Conservation (phyloP, 441 rosid genomes). For the Dalechampia spathulata region DNA sequence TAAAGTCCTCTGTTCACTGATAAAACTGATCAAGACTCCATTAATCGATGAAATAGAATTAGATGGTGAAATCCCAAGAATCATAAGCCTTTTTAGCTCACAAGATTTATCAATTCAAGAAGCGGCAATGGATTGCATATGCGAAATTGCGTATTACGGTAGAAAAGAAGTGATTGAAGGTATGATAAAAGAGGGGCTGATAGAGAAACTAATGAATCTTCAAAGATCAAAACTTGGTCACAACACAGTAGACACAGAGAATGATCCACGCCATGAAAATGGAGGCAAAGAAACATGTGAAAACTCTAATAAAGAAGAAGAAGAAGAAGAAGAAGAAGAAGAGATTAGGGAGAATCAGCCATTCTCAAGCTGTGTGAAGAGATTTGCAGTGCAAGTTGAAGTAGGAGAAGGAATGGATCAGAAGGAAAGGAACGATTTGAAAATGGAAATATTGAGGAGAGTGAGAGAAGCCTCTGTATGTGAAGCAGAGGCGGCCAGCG, state of each 20-base stretch:
- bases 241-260: background rate
- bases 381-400: slow-evolving; percentile 47
- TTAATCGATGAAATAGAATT: slow-evolving; percentile 43
- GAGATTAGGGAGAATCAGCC: slow-evolving; percentile 11
- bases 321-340: background rate
- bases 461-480: slow-evolving; percentile 36
- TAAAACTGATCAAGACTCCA: slow-evolving; percentile 34
- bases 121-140: slow-evolving; percentile 34
- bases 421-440: slow-evolving; percentile 33
- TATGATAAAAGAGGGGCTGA: slow-evolving; percentile 31
- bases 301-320: background rate
- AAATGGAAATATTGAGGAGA: slow-evolving; percentile 36
- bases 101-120: slow-evolving; percentile 14
- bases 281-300: background rate
- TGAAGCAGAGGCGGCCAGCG: slow-evolving; percentile 37
- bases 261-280: background rate
- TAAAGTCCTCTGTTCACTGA: slow-evolving; percentile 27
- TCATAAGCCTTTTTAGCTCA: slow-evolving; percentile 26
- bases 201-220: slow-evolving; percentile 37
- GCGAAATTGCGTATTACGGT: slow-evolving; percentile 40
- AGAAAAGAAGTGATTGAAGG: slow-evolving; percentile 45
- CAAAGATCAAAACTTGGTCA: slow-evolving; percentile 27
- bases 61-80: slow-evolving; percentile 31
- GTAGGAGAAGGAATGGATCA: slow-evolving; percentile 40
- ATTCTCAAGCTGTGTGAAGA: slow-evolving; percentile 32